These are phyloP conservation scores for Chrysosporium queenslandicum DNA, from an alignment of 2,329 filamentous ascomycete genomes.

Conservation along the genomic window DNA sequence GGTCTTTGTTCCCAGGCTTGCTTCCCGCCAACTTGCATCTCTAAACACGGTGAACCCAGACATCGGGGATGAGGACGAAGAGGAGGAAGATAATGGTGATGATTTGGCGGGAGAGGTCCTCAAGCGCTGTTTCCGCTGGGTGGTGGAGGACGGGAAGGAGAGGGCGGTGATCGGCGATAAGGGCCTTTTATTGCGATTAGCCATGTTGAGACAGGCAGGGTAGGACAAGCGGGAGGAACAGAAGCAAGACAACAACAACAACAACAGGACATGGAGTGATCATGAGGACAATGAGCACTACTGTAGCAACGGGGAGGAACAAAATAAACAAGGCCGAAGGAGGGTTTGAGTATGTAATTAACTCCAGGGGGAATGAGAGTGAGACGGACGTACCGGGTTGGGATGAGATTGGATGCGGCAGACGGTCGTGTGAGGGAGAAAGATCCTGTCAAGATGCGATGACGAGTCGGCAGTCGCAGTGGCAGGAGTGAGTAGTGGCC, in stretches of 20 bases:
- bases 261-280: too few species aligned
- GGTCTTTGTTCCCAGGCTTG: background rate
- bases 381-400: too few species aligned
- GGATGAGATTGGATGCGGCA: too few species aligned
- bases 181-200: conserved; percentile 6
- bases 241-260: too few species aligned
- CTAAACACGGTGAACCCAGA: conserved; percentile 4
- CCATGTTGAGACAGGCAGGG: background rate
- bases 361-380: background rate
- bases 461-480: background rate
- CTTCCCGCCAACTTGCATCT: conserved; percentile 1
- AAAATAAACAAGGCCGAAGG: conserved; percentile 17
- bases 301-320: conserved; percentile 18
- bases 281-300: too few species aligned
- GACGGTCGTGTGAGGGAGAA: background rate
- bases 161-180: conserved; percentile 8
- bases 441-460: background rate
- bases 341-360: background rate
- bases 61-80: conserved; percentile 5
- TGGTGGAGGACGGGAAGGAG: background rate
- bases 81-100: too few species aligned
- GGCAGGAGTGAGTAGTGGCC: background rate
- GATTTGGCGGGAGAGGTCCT: too few species aligned
- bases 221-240: background rate
- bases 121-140: background rate